Evolutionary conservation across 345 rosid genomes (phyloP), one percentile per base, ranked within the genome.

Genomic region (Gossypium rotundifolium): DNA sequence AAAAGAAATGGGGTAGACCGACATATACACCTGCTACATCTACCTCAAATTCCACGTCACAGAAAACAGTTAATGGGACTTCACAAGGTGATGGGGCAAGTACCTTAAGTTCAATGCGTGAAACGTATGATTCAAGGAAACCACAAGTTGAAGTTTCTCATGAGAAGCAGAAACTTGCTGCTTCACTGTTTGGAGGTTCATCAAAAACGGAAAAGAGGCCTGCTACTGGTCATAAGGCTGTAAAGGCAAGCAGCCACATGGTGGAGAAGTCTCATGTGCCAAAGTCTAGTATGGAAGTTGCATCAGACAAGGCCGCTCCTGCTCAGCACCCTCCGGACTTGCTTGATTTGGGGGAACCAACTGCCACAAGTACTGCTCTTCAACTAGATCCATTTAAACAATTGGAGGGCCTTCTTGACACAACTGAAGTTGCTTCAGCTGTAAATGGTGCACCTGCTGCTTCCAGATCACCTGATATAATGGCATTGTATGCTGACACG

Each of bases 131-230:
- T 76, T 80, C 90, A 66, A 90, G 80, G 88, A 91, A 83, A 80
- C 83, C 89, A 1, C 82, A 84, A 74, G 81, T 82, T 77, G 97
- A 92, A 80, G 76, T 91, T 25, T 81, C 92, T 68, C 84, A 88
- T 16, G 98, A 93, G 81, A 95, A 91, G 83, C 94, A 95, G 89
- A 93, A 88, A 85, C 98, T 95, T n/a, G 99, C 97, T 69, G 99
- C 98, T 60, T 93, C 99, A 49, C 76, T 95, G 71, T 95, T 95
- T 77, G 98, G 99, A 60, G 87, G 93, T 76, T 81, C 92, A 65
- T 85, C 92, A 9, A 91, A 86, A 81, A 45, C 82, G 45, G 96
- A 90, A 74, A 90, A 79, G 85, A 88, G 85, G 75, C 67, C 85
- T 69, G 74, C 93, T 70, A 57, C 85, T 72, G 86, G 88, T 62